phyloP scores from a whole-genome alignment of 192 early-diverging fungal species.

The Podila horticola region DNA sequence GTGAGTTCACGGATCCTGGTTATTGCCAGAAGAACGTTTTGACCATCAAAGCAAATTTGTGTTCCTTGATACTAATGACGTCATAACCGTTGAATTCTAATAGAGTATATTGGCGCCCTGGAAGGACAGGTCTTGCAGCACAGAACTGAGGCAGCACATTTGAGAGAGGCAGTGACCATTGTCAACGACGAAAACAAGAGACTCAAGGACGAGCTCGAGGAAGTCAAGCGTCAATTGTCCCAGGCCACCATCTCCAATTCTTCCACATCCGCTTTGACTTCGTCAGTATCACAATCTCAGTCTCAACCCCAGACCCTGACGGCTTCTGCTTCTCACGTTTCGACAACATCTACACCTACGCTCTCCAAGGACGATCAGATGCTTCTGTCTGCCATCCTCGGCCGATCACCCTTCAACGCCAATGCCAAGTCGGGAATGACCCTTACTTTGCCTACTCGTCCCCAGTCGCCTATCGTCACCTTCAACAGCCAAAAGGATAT shows the following conservation, averaged over 20 bases:
- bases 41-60: not conserved
- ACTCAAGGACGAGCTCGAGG: constrained; percentile 37
- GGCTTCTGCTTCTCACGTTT: not conserved
- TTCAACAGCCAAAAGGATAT: constrained; percentile 41
- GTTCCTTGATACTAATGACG: not conserved
- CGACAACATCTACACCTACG: not conserved
- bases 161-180: constrained; percentile 34
- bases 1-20: constrained; percentile 22
- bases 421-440: constrained; percentile 16
- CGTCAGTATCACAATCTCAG: not conserved
- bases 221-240: constrained; percentile 13
- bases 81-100: not conserved
- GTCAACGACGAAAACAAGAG: constrained; percentile 40
- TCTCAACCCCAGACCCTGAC: not conserved
- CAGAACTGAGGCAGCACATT: constrained; percentile 37
- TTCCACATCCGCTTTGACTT: not conserved
- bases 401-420: constrained; percentile 16
- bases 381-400: constrained; percentile 23
- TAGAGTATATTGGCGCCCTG: constrained; percentile 40
- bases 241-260: constrained; percentile 13
- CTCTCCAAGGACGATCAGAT: constrained; percentile 23
- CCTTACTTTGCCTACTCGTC: constrained; percentile 12
- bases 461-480: constrained; percentile 21
- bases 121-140: constrained; percentile 46
- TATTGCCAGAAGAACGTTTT: not conserved